A percentile compares a stretch with the other conserved stretches of the same genome.
These are phyloP conservation scores for Xylaria sp. DNA, from an alignment of 2,329 filamentous ascomycete species.

Conservation along the genomic window DNA sequence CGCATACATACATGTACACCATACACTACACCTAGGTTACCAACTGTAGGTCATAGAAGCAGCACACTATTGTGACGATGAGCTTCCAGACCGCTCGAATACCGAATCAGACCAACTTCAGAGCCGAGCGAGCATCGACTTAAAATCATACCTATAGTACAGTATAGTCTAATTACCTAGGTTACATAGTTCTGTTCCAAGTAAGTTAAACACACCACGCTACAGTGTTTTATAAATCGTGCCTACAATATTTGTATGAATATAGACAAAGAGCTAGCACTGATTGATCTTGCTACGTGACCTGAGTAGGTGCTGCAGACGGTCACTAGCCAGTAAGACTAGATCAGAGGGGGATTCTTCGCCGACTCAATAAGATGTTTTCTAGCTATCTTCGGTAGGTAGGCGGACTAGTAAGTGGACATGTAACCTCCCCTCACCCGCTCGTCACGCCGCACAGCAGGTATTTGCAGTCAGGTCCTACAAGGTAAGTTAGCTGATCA, in stretches of 20 bases:
- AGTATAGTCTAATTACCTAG: no score
- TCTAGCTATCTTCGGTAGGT: background rate
- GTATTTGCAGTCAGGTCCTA: background rate
- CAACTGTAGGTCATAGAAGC: background rate
- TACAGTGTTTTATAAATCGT: no score
- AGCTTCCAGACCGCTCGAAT: background rate
- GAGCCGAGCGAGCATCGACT: no score
- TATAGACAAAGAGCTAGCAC: no score
- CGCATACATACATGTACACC: background rate
- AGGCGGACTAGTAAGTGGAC: background rate
- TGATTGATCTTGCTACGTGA: constrained; percentile 4
- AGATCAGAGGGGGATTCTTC: background rate
- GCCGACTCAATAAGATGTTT: background rate
- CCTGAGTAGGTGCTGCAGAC: background rate
- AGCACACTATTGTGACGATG: no score
- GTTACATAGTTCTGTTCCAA: no score
- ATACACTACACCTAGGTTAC: background rate
- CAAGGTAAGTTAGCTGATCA: background rate
- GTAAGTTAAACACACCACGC: no score
- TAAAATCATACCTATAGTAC: no score
- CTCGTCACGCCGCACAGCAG: background rate
- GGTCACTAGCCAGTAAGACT: background rate
- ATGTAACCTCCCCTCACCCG: background rate
- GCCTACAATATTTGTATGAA: no score
- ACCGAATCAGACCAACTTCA: background rate